Evolutionary conservation across 129 eudicot genomes (phyloP).

Genomic region (Lactuca sativa): DNA sequence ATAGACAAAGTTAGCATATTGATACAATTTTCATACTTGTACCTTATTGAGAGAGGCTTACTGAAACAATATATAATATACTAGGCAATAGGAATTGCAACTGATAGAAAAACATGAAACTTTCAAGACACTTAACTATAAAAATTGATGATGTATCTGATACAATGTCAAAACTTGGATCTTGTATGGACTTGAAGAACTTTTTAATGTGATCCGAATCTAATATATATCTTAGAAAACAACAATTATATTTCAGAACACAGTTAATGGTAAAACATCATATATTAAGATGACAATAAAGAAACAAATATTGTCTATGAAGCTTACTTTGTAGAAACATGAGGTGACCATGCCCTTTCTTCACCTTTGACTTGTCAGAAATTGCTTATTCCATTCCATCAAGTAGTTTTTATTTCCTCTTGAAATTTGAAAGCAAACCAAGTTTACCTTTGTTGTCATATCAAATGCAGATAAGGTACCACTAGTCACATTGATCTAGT

Average conservation of each 20-base stretch:
- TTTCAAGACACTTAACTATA: conserved; percentile 45
- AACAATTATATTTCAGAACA: neutral
- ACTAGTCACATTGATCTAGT: conserved; percentile 74
- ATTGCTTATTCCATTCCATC: too few species aligned
- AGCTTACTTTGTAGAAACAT: conserved; percentile 70
- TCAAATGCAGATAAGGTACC: conserved; percentile 73
- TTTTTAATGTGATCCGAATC: conserved; percentile 74
- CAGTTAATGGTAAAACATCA: too few species aligned
- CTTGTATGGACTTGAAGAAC: conserved; percentile 69
- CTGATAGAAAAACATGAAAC: too few species aligned
- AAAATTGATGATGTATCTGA: conserved; percentile 82
- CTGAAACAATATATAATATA: too few species aligned
- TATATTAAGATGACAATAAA: neutral
- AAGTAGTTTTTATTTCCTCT: too few species aligned
- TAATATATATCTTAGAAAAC: conserved; percentile 60
- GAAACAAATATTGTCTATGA: conserved; percentile 5
- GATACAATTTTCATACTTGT: neutral
- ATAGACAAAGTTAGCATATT: neutral
- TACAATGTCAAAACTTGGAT: conserved; percentile 83
- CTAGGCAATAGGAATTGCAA: too few species aligned
- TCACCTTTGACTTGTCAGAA: too few species aligned
- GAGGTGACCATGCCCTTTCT: conserved; percentile 7
- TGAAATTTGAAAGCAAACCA: neutral
- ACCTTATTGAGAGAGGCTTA: neutral
- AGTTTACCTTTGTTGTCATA: conserved; percentile 59